Evolutionary conservation across 1,139 yeast genomes (phyloP).

Genomic region (Kodamaea arcana): DNA sequence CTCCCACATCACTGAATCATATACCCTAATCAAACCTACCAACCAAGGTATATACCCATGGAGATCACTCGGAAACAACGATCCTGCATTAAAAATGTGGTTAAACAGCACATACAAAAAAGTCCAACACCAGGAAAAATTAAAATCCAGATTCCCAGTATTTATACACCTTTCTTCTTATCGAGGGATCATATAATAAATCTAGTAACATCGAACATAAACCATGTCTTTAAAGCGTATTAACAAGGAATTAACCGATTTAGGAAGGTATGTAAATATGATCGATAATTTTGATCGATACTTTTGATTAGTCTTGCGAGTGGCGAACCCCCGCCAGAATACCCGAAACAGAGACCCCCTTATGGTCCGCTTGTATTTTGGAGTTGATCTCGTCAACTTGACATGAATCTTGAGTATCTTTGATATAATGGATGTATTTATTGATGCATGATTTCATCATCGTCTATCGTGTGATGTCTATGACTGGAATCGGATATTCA

Average conservation of each 20-base stretch:
- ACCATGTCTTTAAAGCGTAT: slow-evolving; percentile 89
- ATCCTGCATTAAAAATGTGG: background rate
- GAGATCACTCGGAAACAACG: too few relatives aligned
- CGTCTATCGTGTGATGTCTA: too few relatives aligned
- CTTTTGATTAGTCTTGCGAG: background rate
- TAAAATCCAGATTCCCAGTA: slow-evolving; percentile 4
- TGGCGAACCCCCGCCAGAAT: background rate
- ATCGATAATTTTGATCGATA: too few relatives aligned
- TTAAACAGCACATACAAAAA: background rate
- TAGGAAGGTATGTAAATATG: slow-evolving; percentile 83
- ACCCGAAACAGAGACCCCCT: background rate
- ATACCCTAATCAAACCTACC: too few relatives aligned
- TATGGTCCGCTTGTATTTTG: too few relatives aligned
- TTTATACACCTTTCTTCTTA: slow-evolving; percentile 3
- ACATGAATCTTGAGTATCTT: too few relatives aligned
- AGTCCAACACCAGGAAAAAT: slow-evolving; percentile 5
- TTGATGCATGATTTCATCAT: too few relatives aligned
- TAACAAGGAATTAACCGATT: slow-evolving; percentile 89
- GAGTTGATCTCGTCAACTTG: too few relatives aligned
- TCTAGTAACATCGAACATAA: slow-evolving; percentile 2
- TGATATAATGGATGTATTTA: too few relatives aligned
- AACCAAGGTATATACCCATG: too few relatives aligned
- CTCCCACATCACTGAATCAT: too few relatives aligned
- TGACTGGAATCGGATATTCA: too few relatives aligned
- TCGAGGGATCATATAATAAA: slow-evolving; percentile 1